These are phyloP conservation scores for Colletotrichum nymphaeae DNA, from an alignment of 2,329 filamentous ascomycete species.

Conservation along the genomic window DNA sequence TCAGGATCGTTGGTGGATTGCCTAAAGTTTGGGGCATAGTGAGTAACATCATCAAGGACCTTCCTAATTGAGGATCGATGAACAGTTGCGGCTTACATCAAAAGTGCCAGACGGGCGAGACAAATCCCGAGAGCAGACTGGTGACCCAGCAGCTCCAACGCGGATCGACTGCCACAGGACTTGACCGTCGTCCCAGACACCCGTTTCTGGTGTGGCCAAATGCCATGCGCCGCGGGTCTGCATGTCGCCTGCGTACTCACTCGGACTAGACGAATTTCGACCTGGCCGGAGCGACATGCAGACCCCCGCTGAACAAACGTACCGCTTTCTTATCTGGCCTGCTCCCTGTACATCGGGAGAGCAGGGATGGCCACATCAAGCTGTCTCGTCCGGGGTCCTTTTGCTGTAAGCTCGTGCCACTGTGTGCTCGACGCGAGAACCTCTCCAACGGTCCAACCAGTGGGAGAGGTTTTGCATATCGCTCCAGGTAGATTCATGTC, in stretches of 20 bases:
- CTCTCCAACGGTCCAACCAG: background rate
- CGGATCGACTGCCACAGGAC: background rate
- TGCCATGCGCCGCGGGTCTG: background rate
- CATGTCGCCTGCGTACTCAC: too few relatives aligned
- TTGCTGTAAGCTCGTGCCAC: slow-evolving; percentile 5
- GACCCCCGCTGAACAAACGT: slow-evolving; percentile 16
- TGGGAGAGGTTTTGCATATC: background rate
- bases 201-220: background rate
- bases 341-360: slow-evolving; percentile 1
- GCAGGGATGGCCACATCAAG: background rate
- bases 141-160: background rate
- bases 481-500: background rate
- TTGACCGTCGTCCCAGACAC: background rate
- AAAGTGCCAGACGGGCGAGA: slow-evolving; percentile 8
- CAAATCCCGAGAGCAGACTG: background rate
- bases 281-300: background rate
- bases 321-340: background rate
- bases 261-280: background rate
- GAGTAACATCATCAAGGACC: background rate
- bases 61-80: slow-evolving; percentile 15
- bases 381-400: background rate
- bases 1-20: background rate
- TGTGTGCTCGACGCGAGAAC: background rate
- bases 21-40: background rate
- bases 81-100: slow-evolving; percentile 16